Evolutionary conservation across 768 basidiomycete genomes (phyloP), one percentile per base, ranked within the genome.

Genomic region (Hydnomerulius pinastri): DNA sequence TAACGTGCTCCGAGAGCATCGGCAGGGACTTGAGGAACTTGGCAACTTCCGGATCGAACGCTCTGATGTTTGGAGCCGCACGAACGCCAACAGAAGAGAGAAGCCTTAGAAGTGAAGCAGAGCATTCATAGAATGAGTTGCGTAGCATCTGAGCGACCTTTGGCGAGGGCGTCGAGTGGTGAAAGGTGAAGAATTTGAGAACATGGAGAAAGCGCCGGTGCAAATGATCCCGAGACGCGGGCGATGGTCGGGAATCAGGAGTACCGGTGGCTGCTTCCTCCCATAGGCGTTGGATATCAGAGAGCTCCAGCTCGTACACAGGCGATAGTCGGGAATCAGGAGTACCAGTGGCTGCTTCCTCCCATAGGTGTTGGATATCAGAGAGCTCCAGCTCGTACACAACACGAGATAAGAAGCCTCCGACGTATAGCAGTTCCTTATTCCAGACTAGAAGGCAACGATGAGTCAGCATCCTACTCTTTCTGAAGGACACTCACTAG

Each of bases 341-440:
- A n/a, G n/a, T n/a, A n/a, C n/a, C n/a, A n/a, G 71, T 67, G 17
- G 70, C 57, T 2, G 77, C 77, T 15, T 70, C 75, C 20, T 77
- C 71, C 89, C 90, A 92, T 1, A 79, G 67, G n/a, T 69, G 66
- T 38, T 76, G 74, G 53, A 93, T 74, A 29, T 73, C 74, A 6
- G 67, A 73, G 55, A 97, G 71, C 68, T 98, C 92, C 32, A 85
- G 70, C 59, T 97, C 92, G 58, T 96, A 98, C 0, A 90, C 87
- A 6, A 81, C 71, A 11, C 94, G 85, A 46, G 85, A 77, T 20
- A 97, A 76, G 53, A 88, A 82, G 2, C 93, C 95, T 5, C 92
- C 92, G 12, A 92, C 76, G 58, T 81, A 86, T 4, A 98, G 74
- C 3, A 98, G 75, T 60, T 97, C 95, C 57, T 77, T 82, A 61